Percentiles rank a stretch among this genome's conserved stretches.
Evolutionary conservation across 2,329 filamentous ascomycete genomes (phyloP).

Genomic region (Didymella lethalis): DNA sequence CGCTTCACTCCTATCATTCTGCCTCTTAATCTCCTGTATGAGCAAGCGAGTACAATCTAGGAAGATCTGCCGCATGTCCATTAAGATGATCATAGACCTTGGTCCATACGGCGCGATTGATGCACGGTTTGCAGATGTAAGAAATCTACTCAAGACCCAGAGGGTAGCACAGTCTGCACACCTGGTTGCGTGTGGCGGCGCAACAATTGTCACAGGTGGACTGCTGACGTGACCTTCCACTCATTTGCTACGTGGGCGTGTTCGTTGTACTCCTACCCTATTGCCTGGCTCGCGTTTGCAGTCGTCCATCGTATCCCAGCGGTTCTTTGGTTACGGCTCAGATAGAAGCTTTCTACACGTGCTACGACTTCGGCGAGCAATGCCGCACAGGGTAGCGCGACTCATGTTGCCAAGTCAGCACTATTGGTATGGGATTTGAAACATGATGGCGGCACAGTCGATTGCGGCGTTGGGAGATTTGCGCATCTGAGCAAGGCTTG

Average conservation of each 20-base stretch:
- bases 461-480: slow-evolving; percentile 4
- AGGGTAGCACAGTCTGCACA: background rate
- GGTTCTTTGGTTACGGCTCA: background rate
- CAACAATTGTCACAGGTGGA: background rate
- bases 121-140: background rate
- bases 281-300: background rate
- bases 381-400: background rate
- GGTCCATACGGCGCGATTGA: background rate
- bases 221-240: background rate
- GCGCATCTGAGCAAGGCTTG: slow-evolving; percentile 2
- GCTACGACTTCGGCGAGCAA: background rate
- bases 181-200: background rate
- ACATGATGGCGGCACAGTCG: background rate
- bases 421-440: background rate
- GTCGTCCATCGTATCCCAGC: background rate
- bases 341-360: background rate
- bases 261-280: background rate
- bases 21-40: background rate
- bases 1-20: background rate
- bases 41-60: background rate
- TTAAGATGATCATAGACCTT: background rate
- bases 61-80: background rate
- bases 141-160: background rate
- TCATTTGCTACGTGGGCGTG: background rate
- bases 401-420: background rate